Conservation (phyloP, 768 basidiomycete species). For the Clathrus columnatus region DNA sequence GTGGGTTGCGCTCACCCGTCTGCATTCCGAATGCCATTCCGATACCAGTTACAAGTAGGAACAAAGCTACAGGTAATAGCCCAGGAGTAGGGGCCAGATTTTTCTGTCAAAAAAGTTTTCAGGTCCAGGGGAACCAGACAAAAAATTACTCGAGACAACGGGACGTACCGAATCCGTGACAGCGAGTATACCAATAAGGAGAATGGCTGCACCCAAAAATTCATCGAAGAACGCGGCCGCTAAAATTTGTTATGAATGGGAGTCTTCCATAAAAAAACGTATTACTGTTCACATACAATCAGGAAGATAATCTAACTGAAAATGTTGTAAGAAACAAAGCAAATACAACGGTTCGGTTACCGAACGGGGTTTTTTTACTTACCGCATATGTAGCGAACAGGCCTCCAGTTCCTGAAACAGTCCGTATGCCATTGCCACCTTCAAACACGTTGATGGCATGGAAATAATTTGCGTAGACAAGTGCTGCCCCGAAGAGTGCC, state of each 20-base stretch:
- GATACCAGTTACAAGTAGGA: conserved; percentile 49
- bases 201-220: conserved; percentile 47
- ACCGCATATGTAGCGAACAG: conserved; percentile 59
- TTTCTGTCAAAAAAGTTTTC: conserved; percentile 11
- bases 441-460: conserved; percentile 63
- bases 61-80: conserved; percentile 46
- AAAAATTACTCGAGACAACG: background rate
- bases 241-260: conserved; percentile 1
- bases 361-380: conserved; percentile 18
- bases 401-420: conserved; percentile 44
- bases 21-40: conserved; percentile 52
- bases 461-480: conserved; percentile 57
- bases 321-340: conserved; percentile 35
- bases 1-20: conserved; percentile 26
- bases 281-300: background rate
- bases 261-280: background rate
- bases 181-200: conserved; percentile 46
- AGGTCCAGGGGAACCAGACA: background rate
- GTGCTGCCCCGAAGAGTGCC: conserved; percentile 46
- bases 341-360: background rate
- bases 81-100: conserved; percentile 42
- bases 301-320: background rate
- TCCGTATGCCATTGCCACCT: conserved; percentile 44
- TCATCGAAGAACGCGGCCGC: conserved; percentile 41
- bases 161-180: conserved; percentile 34